Evolutionary conservation across 805 yeast species (phyloP).

Genomic region (Myxozyma neotropica): DNA sequence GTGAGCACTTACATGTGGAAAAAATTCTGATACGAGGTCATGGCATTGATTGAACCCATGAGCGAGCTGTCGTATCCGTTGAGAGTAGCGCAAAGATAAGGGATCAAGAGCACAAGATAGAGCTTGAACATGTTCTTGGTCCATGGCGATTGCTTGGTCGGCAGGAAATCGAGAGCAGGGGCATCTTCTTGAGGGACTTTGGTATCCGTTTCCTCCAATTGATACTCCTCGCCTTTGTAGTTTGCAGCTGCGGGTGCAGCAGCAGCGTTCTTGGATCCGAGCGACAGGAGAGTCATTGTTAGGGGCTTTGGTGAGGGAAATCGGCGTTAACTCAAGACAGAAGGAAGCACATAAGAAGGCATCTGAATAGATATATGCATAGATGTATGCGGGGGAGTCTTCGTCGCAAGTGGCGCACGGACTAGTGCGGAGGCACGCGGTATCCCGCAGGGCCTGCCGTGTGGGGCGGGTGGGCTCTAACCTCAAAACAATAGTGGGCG

Average conservation of each 20-base stretch:
- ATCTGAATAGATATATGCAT: too few species aligned
- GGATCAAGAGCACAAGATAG: conserved; percentile 5
- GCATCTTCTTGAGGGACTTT: neutral
- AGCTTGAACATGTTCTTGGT: conserved; percentile 16
- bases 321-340: too few species aligned
- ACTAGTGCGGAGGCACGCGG: too few species aligned
- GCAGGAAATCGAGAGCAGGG: neutral
- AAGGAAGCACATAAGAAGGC: too few species aligned
- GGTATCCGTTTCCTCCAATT: conserved; percentile 2
- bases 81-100: conserved; percentile 17
- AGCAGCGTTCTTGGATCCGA: neutral
- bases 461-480: too few species aligned
- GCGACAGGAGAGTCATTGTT: neutral
- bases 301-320: too few species aligned
- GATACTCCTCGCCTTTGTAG: neutral
- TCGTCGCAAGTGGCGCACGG: too few species aligned
- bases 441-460: too few species aligned
- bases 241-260: neutral
- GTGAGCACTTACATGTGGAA: conserved; percentile 6
- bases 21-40: conserved; percentile 17
- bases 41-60: conserved; percentile 21
- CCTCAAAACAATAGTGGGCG: too few species aligned
- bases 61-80: conserved; percentile 25
- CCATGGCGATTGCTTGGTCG: conserved; percentile 19
- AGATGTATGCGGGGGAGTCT: too few species aligned